Evolutionary conservation across 176 grass and related monocot genomes (phyloP).

Genomic region (Avena eriantha): DNA sequence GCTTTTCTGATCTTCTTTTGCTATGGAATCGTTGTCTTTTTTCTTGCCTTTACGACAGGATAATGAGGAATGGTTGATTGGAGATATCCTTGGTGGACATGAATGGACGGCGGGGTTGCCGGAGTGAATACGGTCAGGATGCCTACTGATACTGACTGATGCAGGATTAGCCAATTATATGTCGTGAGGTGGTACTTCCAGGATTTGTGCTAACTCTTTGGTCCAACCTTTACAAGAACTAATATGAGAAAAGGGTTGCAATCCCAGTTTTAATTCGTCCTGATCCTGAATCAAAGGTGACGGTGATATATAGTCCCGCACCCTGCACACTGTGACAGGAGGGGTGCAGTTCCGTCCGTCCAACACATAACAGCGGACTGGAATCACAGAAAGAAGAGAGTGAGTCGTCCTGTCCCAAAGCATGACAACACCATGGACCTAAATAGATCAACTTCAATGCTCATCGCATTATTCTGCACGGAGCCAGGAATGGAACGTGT

Average conservation of each 20-base stretch:
- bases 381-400: background rate
- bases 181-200: background rate
- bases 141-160: background rate
- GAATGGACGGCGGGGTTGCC: background rate
- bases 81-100: background rate
- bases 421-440: background rate
- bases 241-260: background rate
- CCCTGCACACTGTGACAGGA: no score
- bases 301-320: background rate
- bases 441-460: background rate
- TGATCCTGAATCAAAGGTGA: background rate
- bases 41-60: background rate
- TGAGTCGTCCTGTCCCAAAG: background rate
- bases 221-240: no score
- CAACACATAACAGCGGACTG: background rate
- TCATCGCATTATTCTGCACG: background rate
- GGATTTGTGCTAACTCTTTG: background rate
- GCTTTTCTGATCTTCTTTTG: background rate
- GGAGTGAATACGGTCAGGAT: constrained; percentile 25
- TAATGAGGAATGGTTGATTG: background rate
- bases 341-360: no score
- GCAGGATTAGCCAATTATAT: background rate
- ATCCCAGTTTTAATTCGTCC: background rate
- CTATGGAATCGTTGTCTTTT: background rate
- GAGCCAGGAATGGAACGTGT: no score